phyloP scores from a whole-genome alignment of 1,139 yeast species.

The Candida gigantensis region DNA sequence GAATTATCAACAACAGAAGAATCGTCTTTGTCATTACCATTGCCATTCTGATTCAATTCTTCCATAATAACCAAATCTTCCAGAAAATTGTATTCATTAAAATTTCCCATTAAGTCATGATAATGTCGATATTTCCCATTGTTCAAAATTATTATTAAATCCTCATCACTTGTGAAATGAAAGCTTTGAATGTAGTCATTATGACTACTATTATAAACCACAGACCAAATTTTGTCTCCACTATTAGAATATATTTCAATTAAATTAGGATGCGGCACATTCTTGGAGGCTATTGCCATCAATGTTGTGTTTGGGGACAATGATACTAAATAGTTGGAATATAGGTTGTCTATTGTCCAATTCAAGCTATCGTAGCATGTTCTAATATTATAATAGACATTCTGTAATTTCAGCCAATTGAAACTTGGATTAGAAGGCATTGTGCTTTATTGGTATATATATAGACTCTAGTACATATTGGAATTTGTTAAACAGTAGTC shows the following conservation, averaged over 20 bases:
- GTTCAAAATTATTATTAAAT: conserved; percentile 60
- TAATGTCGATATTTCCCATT: conserved; percentile 63
- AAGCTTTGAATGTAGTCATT: conserved; percentile 60
- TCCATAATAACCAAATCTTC: conserved; percentile 24
- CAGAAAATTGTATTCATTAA: conserved; percentile 48
- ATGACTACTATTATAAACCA: conserved; percentile 53
- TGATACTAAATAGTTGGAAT: conserved; percentile 28
- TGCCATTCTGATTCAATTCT: conserved; percentile 2
- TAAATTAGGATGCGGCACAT: conserved; percentile 33
- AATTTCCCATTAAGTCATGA: conserved; percentile 67
- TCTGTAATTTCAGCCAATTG: conserved; percentile 64
- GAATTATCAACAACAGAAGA: conserved; percentile 1
- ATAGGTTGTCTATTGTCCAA: conserved; percentile 38
- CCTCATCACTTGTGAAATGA: conserved; percentile 53
- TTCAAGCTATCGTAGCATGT: conserved; percentile 41
- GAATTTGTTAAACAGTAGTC: too few relatives aligned
- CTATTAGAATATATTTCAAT: conserved; percentile 55
- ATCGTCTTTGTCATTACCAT: conserved; percentile 1
- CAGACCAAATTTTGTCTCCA: conserved; percentile 49
- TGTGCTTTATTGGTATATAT: neutral
- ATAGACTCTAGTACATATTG: neutral
- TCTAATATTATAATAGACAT: conserved; percentile 58
- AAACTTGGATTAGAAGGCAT: conserved; percentile 45
- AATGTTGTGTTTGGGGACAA: conserved; percentile 35
- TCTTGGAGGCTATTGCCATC: conserved; percentile 39